Base-by-base conservation (phyloP, 2,329 filamentous ascomycete species). In the Neopestalotiopsis sp. region DNA sequence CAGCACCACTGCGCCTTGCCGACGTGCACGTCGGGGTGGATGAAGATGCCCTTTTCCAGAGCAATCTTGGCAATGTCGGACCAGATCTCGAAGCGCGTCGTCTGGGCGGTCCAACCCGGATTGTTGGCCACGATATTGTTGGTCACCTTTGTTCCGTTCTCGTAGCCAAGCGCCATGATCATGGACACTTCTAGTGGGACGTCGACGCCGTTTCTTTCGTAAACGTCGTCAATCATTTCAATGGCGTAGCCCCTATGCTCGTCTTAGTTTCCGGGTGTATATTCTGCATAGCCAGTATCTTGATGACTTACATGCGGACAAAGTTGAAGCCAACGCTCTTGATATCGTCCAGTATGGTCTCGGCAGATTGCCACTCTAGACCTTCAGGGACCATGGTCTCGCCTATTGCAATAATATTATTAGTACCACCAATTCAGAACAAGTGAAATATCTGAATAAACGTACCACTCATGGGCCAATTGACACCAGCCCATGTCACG, bases 371-470 rank as follows among this genome's bases (percentile, higher is more conserved):
- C 78, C 87, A 86, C 72, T 88, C 86, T 4, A 88, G 79, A 10
- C 86, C 87, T 74, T 89, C 87, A 0, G 86, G 86, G 1, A 88
- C 80, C 86, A 88, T 88, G 2, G 84, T 83, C 67, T 88, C 86
- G 30, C 83, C 83, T 76, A 24, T 45, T 3, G 17, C 2, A 49
- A 30, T 38, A 38, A 10, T 4, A 32, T 30, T 28, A 49, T 30
- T 61, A 32, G 5, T 28, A 28, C 24, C 24, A 28, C 24, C 24
- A 28, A 28, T 28, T 24, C 5, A 14, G 17, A 14, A 13, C 9
- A 38, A 34, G 17, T 17, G 13, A 7, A 10, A 24, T 13, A 65
- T 59, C 38, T 53, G n/a, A 79, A 76, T 5, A 38, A 20, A 71
- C 74, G 69, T 68, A 77, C 76, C 76, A 49, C 75, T 81, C 75